Evolutionary conservation across 108 stramenopile genomes (phyloP).

Genomic region (Skeletonema marinoi): DNA sequence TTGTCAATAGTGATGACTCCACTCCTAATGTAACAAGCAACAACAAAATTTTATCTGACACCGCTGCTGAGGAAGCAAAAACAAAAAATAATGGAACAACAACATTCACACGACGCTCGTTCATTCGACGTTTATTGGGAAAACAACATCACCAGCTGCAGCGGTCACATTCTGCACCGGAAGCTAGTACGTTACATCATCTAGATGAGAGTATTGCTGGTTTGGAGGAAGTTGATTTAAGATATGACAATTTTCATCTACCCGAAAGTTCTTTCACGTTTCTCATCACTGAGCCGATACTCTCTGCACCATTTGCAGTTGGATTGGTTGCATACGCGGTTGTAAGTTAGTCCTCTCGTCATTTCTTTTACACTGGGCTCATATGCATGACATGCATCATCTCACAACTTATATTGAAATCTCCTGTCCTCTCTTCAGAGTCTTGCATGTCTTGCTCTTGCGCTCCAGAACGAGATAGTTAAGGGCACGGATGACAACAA

Average conservation of each 20-base stretch:
- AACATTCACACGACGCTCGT: neutral
- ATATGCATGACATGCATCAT: neutral
- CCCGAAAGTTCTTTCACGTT: constrained; percentile 37
- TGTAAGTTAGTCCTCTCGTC: neutral
- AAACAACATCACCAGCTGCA: too few species aligned
- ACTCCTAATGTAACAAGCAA: too few species aligned
- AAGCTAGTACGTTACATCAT: neutral
- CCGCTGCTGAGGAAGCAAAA: neutral
- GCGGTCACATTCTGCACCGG: neutral
- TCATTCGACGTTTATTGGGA: neutral
- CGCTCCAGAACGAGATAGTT: constrained; percentile 10
- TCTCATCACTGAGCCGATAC: constrained; percentile 20
- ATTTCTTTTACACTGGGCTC: neutral
- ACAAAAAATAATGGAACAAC: neutral
- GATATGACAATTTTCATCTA: constrained; percentile 15
- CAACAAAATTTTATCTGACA: too few species aligned
- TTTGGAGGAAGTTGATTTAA: neutral
- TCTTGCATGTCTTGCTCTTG: constrained; percentile 25
- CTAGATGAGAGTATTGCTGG: neutral
- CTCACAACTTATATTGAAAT: neutral
- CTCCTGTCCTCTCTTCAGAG: neutral
- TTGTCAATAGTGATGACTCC: too few species aligned
- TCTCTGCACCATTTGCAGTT: constrained; percentile 19
- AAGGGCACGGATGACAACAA: constrained; percentile 11
- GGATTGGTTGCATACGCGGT: constrained; percentile 7